phyloP scores from a whole-genome alignment of 139 green algal genomes.

The Closterium sp. region DNA sequence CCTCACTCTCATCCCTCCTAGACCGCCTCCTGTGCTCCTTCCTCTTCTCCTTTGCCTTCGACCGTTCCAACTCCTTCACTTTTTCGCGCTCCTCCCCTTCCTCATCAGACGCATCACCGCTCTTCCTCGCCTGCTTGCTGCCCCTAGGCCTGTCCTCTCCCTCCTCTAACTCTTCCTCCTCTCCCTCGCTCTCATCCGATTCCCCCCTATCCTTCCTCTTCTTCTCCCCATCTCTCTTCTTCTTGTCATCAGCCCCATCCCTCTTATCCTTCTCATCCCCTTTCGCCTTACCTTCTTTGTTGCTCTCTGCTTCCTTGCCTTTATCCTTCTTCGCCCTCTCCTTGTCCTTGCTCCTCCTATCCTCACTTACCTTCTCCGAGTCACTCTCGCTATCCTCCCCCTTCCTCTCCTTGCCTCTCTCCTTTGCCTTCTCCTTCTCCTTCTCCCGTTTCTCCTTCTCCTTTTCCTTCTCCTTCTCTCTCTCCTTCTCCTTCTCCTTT shows the following conservation, averaged over 20 bases:
- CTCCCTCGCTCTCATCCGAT: neutral
- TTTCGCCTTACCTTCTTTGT: neutral
- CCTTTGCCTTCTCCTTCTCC: neutral
- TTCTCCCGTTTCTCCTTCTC: neutral
- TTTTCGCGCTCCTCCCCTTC: neutral
- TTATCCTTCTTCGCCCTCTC: neutral
- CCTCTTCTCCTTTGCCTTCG: neutral
- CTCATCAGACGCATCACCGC: neutral
- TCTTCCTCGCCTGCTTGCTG: neutral
- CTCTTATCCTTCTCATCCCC: neutral
- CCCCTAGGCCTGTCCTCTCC: neutral
- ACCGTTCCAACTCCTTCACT: neutral
- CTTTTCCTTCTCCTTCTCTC: neutral
- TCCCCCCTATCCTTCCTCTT: neutral
- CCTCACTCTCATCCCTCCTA: neutral
- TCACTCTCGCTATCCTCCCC: neutral
- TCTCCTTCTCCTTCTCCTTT: constrained; percentile 12
- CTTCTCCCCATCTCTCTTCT: neutral
- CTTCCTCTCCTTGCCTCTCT: constrained; percentile 5
- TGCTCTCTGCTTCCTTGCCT: too few relatives aligned
- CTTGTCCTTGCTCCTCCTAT: neutral
- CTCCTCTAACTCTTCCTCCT: neutral
- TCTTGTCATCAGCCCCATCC: neutral
- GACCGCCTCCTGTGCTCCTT: constrained; percentile 8
- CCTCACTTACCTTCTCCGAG: neutral